Percentiles rank a stretch among this genome's conserved stretches.
Evolutionary conservation across 2,329 filamentous ascomycete species (phyloP).

Genomic region (Phyllosticta citriasiana): DNA sequence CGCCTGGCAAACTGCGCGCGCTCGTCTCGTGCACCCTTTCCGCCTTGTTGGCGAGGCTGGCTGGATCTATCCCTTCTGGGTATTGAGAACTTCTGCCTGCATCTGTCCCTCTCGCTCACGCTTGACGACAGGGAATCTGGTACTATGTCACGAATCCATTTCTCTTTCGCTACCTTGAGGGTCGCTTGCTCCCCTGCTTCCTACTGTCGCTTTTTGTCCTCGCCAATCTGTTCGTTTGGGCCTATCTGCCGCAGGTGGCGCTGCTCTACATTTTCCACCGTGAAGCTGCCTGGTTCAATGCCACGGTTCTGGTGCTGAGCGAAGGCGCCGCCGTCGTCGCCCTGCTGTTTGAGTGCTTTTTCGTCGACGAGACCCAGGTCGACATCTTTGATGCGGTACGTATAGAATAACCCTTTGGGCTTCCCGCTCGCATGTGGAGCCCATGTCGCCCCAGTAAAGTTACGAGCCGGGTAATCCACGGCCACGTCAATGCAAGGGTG

Average conservation of each 20-base stretch:
- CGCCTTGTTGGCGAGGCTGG: slow-evolving; percentile 19
- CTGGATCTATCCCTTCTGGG: slow-evolving; percentile 22
- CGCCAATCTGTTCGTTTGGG: slow-evolving; percentile 74
- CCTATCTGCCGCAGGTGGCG: slow-evolving; percentile 80
- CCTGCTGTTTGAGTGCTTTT: slow-evolving; percentile 42
- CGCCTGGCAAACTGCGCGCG: not conserved
- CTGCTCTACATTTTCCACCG: slow-evolving; percentile 81
- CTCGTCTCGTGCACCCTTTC: slow-evolving; percentile 21
- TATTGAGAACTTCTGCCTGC: slow-evolving; percentile 8
- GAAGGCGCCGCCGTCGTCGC: slow-evolving; percentile 54
- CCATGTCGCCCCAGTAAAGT: not conserved
- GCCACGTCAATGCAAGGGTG: not conserved
- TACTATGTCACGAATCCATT: slow-evolving; percentile 71
- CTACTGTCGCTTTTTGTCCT: slow-evolving; percentile 78
- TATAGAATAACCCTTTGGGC: not conserved
- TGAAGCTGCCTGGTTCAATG: slow-evolving; percentile 78
- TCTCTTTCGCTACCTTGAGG: slow-evolving; percentile 70
- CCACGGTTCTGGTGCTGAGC: slow-evolving; percentile 69
- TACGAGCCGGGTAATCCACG: not conserved
- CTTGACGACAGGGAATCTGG: slow-evolving; percentile 54
- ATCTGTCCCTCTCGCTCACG: not conserved
- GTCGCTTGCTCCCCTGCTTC: slow-evolving; percentile 69
- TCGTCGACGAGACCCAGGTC: slow-evolving; percentile 62
- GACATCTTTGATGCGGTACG: slow-evolving; percentile 69
- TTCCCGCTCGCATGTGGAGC: not conserved